Base-by-base conservation (phyloP, 2,329 filamentous ascomycete genomes). In the Aureobasidium subglaciale region DNA sequence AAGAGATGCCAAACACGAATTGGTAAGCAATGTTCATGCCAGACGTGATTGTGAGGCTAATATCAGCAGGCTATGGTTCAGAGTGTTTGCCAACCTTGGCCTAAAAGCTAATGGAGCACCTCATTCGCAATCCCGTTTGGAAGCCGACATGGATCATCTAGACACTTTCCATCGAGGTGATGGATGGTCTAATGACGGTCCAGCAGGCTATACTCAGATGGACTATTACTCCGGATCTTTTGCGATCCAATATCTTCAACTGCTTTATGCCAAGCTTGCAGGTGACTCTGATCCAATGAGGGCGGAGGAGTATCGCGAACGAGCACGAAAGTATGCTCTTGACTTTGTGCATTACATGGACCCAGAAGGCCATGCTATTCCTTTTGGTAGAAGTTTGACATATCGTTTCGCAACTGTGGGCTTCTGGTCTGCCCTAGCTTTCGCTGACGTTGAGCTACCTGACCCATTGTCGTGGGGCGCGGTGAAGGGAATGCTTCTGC, bases 381-480 rank as follows among this genome's bases (percentile, higher is more conserved):
- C 88, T 0, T 92, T 90, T 61, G 88, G 88, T 3, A 80, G 88
- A 45, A 88, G 85, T 52, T 79, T 91, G 48, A 88, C 86, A 6
- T 92, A 92, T 67, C 81, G 87, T n/a, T 91, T 90, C 68, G 87
- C 86, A 46, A 90, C 90, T 83, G 84, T 86, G n/a, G 86, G 83
- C 0, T 91, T 91, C 71, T 91, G 87, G 87, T 84, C 86, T 11
- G 85, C 87, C 0, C 71, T 90, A 25, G 88, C 86, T 1, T 90
- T 89, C 63, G 86, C 87, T 4, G 84, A 84, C 61, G 83, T 90
- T 49, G 85, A 89, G 53, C 76, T 90, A 5, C 86, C 87, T 0
- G 76, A 76, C 7, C 86, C 87, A 0, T 72, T 91, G 53, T 86
- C 83, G 2, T 90, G 87, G 86, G 87, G 88, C 2, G 85, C 88